Evolutionary conservation across 208 protist species (phyloP), one percentile per base, ranked within the genome.

Genomic region (Crithidia sp.): DNA sequence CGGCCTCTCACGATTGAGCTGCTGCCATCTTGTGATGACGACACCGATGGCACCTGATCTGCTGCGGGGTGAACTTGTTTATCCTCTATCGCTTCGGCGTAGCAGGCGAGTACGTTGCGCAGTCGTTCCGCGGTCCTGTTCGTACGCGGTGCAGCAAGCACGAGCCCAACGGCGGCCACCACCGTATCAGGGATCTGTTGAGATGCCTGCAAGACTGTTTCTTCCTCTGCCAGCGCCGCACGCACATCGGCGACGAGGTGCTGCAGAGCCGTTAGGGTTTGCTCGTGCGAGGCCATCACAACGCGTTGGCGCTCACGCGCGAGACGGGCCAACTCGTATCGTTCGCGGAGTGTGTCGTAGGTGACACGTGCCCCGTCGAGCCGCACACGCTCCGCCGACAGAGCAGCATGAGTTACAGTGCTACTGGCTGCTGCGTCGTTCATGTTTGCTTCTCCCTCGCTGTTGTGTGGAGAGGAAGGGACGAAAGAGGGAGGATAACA

Each of bases 251-350:
- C 41, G 4, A 59, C 17, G 0, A 58, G 28, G 0, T 16, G 6
- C 7, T 28, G 28, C 43, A 72, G 52, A 2, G 58, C 44, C 2
- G 16, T 39, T 0, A 67, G 74, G 12, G 64, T 78, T 36, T 56
- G 49, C 10, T 13, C 45, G 53, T 72, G 74, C 10, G 74, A 78
- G 45, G 54, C 39, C 36, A 62, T 17, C 8, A 60, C 36, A 17
- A 55, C 50, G 6, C 10, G 74, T 17, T 39, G 41, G 2, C 74
- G 67, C 41, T 14, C 13, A 0, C 36, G 57, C 6, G 40, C 56
- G 12, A 71, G 45, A 55, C 57, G 56, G 16, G 44, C 59, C 4
- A 49, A 4, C 17, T 67, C 67, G 39, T 68, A 78, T 3, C 28
- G 14, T 2, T 39, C 50, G 10, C 47, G 17, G 39, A 54, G 37